Percentiles rank a stretch among this genome's conserved stretches.
Conservation (phyloP, 805 yeast genomes). For the Hyphopichia homilentoma region DNA sequence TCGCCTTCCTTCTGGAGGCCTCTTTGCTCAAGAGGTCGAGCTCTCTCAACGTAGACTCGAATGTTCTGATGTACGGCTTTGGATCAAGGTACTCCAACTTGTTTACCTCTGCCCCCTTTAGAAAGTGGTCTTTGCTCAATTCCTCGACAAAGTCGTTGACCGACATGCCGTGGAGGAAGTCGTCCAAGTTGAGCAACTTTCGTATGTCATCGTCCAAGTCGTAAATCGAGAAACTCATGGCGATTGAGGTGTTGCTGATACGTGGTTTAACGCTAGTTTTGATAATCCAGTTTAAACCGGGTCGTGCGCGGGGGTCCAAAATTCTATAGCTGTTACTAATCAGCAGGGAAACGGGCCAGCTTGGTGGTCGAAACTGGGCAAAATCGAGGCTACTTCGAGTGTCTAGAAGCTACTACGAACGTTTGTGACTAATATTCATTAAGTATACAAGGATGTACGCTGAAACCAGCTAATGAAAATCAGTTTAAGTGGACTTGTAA, state of each 20-base stretch:
- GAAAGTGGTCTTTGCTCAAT: conserved; percentile 63
- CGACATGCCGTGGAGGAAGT: conserved; percentile 64
- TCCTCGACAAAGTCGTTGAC: conserved; percentile 80
- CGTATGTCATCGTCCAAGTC: conserved; percentile 64
- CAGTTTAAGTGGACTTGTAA: conserved; percentile 48
- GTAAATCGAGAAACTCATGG: conserved; percentile 47
- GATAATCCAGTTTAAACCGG: neutral
- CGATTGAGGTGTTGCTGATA: too few species aligned
- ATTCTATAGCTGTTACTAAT: too few species aligned
- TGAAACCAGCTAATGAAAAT: too few species aligned
- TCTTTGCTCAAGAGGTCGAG: conserved; percentile 59
- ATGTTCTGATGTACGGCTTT: conserved; percentile 89
- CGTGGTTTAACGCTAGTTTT: too few species aligned
- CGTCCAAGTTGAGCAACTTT: conserved; percentile 52
- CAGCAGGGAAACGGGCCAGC: too few species aligned
- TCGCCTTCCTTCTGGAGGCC: conserved; percentile 46
- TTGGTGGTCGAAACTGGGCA: too few species aligned
- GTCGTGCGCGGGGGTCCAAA: too few species aligned
- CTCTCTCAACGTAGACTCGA: conserved; percentile 79
- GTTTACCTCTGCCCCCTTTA: conserved; percentile 48
- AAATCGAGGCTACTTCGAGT: too few species aligned
- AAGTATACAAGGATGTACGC: too few species aligned
- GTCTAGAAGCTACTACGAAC: too few species aligned
- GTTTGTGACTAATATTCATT: too few species aligned
- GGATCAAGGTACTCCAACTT: conserved; percentile 70